Evolutionary conservation across 2,329 filamentous ascomycete genomes (phyloP).

Genomic region (Fusarium illudens): DNA sequence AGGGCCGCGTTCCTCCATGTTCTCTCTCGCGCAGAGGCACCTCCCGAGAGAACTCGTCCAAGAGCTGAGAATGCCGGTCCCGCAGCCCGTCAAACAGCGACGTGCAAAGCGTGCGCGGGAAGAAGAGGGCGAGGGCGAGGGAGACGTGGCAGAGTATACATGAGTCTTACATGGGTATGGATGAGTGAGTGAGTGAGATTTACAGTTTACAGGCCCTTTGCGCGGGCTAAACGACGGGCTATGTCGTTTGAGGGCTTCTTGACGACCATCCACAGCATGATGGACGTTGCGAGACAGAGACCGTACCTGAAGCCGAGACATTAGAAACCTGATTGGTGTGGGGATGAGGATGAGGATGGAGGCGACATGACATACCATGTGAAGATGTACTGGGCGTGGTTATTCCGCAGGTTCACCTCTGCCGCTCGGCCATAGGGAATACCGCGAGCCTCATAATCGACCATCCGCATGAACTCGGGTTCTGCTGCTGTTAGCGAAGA

Average conservation of each 20-base stretch:
- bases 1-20: conserved; percentile 75
- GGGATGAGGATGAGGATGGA: not conserved
- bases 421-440: conserved; percentile 88
- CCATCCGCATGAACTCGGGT: conserved; percentile 78
- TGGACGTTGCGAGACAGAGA: conserved; percentile 80
- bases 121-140: conserved; percentile 48
- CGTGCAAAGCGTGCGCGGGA: conserved; percentile 46
- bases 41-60: conserved; percentile 84
- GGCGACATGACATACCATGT: conserved; percentile 94
- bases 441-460: conserved; percentile 80
- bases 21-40: conserved; percentile 84
- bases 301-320: conserved; percentile 72
- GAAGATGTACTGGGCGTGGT: conserved; percentile 98
- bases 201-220: conserved; percentile 40
- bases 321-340: not conserved
- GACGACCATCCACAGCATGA: conserved; percentile 97
- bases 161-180: conserved; percentile 36
- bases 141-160: conserved; percentile 48
- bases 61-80: conserved; percentile 76
- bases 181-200: conserved; percentile 8
- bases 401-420: conserved; percentile 94
- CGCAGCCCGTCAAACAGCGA: conserved; percentile 59
- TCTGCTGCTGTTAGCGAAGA: conserved; percentile 57
- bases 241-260: conserved; percentile 83
- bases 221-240: conserved; percentile 67